Evolutionary conservation across 2,329 filamentous ascomycete species (phyloP).

Genomic region (Torrubiellomyces zombiae): DNA sequence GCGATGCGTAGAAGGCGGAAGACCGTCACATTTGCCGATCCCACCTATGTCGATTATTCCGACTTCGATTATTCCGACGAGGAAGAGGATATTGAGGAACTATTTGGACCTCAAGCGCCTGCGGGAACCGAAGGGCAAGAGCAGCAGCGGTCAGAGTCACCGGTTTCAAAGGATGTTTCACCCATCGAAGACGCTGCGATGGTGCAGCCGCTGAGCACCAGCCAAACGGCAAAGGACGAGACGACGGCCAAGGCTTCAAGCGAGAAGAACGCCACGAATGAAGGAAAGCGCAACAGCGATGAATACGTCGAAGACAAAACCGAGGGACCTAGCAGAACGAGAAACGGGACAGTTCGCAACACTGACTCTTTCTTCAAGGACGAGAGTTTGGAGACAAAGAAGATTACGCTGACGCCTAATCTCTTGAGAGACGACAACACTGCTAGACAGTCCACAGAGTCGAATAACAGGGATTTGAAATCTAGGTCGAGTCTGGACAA

Average conservation of each 20-base stretch:
- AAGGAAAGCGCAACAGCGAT: conserved; percentile 36
- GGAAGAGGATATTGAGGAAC: conserved; percentile 38
- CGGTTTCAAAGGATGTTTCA: conserved; percentile 14
- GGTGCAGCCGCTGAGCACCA: conserved; percentile 38
- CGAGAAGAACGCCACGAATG: conserved; percentile 19
- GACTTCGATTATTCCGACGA: conserved; percentile 76
- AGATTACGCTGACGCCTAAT: conserved; percentile 91
- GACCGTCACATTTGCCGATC: conserved; percentile 69
- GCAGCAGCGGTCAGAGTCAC: conserved; percentile 12
- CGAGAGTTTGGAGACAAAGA: conserved; percentile 85
- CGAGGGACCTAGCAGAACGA: conserved; percentile 44
- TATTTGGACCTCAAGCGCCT: conserved; percentile 18
- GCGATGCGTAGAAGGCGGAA: conserved; percentile 74
- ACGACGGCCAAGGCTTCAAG: conserved; percentile 17
- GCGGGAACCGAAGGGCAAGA: conserved; percentile 15
- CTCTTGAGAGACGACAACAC: conserved; percentile 66
- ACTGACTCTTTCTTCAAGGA: conserved; percentile 97
- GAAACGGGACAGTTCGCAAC: conserved; percentile 75
- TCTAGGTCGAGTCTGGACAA: conserved; percentile 59
- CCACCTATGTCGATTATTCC: conserved; percentile 77
- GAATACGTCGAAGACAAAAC: conserved; percentile 44
- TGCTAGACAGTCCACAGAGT: conserved; percentile 33
- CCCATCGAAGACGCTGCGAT: conserved; percentile 34
- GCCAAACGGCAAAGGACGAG: conserved; percentile 23
- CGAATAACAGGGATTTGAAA: conserved; percentile 29